These are phyloP conservation scores for Carnegiea gigantea DNA, from an alignment of 179 eudicot species.

Conservation along the genomic window DNA sequence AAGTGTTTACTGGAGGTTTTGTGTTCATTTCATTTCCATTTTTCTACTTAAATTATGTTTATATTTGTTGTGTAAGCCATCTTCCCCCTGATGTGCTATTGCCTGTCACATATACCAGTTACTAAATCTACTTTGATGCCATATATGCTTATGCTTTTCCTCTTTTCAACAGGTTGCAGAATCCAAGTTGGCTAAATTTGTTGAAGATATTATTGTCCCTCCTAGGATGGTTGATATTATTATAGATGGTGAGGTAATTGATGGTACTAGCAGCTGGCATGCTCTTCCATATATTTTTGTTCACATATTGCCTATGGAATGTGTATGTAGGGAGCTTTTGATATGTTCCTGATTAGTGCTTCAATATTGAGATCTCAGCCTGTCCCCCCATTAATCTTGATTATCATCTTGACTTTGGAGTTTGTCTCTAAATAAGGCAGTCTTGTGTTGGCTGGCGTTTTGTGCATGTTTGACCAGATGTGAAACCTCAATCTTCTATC, in stretches of 20 bases:
- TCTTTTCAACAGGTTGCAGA: constrained; percentile 70
- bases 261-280: constrained; percentile 11
- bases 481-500: background rate
- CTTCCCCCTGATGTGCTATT: background rate
- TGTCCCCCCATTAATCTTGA: background rate
- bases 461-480: background rate
- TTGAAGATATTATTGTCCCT: constrained; percentile 96
- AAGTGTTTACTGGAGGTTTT: background rate
- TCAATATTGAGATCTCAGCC: background rate
- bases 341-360: background rate
- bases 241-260: constrained; percentile 91
- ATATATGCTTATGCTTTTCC: constrained; percentile 8
- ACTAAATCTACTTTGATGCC: constrained; percentile 13
- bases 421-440: background rate
- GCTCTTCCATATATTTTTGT: background rate
- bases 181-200: constrained; percentile 96
- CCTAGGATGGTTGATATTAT: constrained; percentile 97
- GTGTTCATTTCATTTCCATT: background rate
- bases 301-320: constrained; percentile 6
- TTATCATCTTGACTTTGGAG: background rate
- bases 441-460: background rate
- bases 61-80: background rate
- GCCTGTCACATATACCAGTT: background rate
- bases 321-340: background rate
- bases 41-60: background rate